Conservation (phyloP, 1,139 yeast species). For the Sugiyamaella neomexicana region DNA sequence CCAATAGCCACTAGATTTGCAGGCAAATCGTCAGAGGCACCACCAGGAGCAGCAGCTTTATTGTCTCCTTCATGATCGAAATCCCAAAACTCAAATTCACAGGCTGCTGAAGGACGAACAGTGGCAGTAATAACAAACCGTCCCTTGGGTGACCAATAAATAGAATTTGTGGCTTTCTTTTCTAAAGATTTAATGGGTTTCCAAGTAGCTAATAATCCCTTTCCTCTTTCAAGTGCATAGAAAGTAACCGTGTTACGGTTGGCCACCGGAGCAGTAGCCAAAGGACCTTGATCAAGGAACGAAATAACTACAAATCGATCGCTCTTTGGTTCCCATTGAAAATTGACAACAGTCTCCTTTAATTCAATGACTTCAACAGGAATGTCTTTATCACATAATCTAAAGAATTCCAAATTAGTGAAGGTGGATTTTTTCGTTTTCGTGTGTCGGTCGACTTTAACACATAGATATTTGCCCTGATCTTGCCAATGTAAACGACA, state of each 20-base stretch:
- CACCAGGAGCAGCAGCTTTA: constrained; percentile 35
- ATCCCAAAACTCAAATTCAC: constrained; percentile 82
- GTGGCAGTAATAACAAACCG: constrained; percentile 82
- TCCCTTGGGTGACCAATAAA: constrained; percentile 92
- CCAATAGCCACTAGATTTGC: constrained; percentile 66
- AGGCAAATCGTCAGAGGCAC: constrained; percentile 47
- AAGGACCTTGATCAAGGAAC: constrained; percentile 35
- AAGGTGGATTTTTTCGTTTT: constrained; percentile 90
- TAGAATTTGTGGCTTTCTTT: constrained; percentile 69
- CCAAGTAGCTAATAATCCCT: constrained; percentile 56
- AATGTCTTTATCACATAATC: constrained; percentile 79
- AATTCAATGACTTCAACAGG: constrained; percentile 95
- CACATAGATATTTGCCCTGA: constrained; percentile 80
- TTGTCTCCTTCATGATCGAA: constrained; percentile 74
- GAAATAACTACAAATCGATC: constrained; percentile 84
- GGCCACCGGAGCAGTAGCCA: constrained; percentile 55
- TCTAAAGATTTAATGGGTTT: constrained; percentile 54
- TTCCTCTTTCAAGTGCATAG: constrained; percentile 72
- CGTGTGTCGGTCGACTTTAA: constrained; percentile 95
- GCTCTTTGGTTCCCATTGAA: constrained; percentile 95
- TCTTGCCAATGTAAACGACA: constrained; percentile 95
- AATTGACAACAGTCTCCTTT: constrained; percentile 82
- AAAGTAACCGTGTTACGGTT: constrained; percentile 74
- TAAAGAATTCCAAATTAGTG: constrained; percentile 91
- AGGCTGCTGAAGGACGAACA: constrained; percentile 54